Evolutionary conservation across 2,329 filamentous ascomycete species (phyloP).

Genomic region (Coniella lustricola): DNA sequence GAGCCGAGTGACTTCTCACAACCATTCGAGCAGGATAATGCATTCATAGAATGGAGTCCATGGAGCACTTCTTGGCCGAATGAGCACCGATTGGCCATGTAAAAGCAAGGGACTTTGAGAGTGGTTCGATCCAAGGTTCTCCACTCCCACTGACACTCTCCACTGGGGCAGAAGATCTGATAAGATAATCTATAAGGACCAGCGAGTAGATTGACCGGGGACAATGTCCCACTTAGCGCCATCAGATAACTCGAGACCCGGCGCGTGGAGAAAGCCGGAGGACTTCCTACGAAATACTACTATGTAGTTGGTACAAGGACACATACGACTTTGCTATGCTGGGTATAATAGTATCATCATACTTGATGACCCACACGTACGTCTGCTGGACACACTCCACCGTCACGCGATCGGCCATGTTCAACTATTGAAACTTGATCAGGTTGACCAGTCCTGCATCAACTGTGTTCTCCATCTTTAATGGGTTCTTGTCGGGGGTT

Average conservation of each 20-base stretch:
- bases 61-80: conserved; percentile 1
- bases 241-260: conserved; percentile 14
- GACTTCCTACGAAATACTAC: background rate
- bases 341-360: no score
- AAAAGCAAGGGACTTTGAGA: background rate
- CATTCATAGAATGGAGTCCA: background rate
- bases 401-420: no score
- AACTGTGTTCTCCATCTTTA: no score
- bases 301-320: no score
- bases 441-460: no score
- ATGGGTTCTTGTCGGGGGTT: no score
- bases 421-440: no score
- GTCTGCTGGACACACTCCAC: no score
- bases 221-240: background rate
- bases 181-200: conserved; percentile 7
- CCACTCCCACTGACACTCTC: background rate
- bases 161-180: conserved; percentile 11
- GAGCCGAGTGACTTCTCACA: background rate
- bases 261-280: no score
- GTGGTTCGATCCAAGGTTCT: background rate
- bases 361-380: no score
- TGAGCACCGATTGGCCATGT: conserved; percentile 6
- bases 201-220: background rate
- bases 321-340: no score
- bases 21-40: background rate